Evolutionary conservation across 257 asterid genomes (phyloP).

Genomic region (Nyctanthes arbortristis): DNA sequence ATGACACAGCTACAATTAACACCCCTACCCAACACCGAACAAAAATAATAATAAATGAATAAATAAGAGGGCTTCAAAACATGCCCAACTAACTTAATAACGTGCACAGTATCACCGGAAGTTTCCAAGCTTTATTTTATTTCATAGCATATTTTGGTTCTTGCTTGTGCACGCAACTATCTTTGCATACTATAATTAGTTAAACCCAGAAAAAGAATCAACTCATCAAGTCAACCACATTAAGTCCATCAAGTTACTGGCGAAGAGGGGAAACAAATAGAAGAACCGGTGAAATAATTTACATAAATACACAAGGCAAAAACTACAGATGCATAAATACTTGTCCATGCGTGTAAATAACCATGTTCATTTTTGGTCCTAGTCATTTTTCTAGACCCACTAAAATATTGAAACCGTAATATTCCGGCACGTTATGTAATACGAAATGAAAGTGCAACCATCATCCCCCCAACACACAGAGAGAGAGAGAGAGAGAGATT

Average conservation of each 20-base stretch:
- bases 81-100: not conserved
- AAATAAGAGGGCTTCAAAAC: not conserved
- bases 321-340: not conserved
- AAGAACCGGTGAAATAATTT: not conserved
- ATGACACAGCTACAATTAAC: not conserved
- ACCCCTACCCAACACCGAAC: no score
- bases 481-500: not conserved
- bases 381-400: not conserved
- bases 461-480: no score
- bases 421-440: not conserved
- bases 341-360: not conserved
- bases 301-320: not conserved
- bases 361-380: no score
- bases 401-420: not conserved
- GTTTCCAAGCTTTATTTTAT: not conserved
- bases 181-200: not conserved
- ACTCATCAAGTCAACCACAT: constrained; percentile 13
- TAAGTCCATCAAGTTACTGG: constrained; percentile 3
- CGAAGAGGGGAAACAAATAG: not conserved
- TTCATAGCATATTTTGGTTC: not conserved
- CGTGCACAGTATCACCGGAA: not conserved
- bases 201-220: not conserved
- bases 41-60: no score
- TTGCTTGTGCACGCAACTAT: not conserved
- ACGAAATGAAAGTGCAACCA: not conserved